phyloP scores from a whole-genome alignment of 2,329 filamentous ascomycete genomes.

The Sporothrix variecibatus region DNA sequence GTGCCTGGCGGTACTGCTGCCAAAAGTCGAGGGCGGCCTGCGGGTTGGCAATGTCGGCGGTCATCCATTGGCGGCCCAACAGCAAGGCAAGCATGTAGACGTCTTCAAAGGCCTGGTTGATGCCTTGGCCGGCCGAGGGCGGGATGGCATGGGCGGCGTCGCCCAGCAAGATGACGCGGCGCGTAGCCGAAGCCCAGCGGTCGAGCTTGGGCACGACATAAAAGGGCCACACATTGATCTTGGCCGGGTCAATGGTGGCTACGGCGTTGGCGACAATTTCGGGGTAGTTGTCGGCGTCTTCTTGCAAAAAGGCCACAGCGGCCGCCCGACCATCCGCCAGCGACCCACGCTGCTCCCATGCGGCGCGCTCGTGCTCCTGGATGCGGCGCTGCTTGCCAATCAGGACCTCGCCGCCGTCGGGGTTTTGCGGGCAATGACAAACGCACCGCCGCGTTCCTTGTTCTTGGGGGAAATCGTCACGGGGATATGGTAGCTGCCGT shows the following conservation, averaged over 20 bases:
- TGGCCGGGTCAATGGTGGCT: conserved; percentile 34
- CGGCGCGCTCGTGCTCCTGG: conserved; percentile 42
- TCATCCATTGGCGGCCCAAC: conserved; percentile 17
- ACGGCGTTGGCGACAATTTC: not conserved
- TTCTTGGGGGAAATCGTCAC: conserved; percentile 46
- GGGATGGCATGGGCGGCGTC: conserved; percentile 54
- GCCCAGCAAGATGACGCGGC: conserved; percentile 48
- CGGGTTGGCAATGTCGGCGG: conserved; percentile 23
- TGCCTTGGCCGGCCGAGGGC: conserved; percentile 47
- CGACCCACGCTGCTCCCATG: conserved; percentile 44
- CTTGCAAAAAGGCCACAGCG: conserved; percentile 39
- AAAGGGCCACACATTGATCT: conserved; percentile 53
- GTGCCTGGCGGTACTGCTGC: conserved; percentile 34
- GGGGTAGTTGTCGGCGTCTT: conserved; percentile 33
- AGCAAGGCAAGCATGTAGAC: conserved; percentile 31
- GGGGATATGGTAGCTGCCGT: conserved; percentile 42
- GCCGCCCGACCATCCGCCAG: conserved; percentile 42
- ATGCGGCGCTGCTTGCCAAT: conserved; percentile 49
- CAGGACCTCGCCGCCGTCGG: conserved; percentile 51
- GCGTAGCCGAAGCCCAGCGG: conserved; percentile 44
- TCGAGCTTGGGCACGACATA: conserved; percentile 50
- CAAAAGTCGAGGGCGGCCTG: conserved; percentile 32
- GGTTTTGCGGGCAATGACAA: conserved; percentile 53
- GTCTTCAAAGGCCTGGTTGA: conserved; percentile 34
- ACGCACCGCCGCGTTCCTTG: conserved; percentile 42